These are phyloP conservation scores for Echria macrotheca DNA, from an alignment of 495 filamentous ascomycete species.

Conservation along the genomic window DNA sequence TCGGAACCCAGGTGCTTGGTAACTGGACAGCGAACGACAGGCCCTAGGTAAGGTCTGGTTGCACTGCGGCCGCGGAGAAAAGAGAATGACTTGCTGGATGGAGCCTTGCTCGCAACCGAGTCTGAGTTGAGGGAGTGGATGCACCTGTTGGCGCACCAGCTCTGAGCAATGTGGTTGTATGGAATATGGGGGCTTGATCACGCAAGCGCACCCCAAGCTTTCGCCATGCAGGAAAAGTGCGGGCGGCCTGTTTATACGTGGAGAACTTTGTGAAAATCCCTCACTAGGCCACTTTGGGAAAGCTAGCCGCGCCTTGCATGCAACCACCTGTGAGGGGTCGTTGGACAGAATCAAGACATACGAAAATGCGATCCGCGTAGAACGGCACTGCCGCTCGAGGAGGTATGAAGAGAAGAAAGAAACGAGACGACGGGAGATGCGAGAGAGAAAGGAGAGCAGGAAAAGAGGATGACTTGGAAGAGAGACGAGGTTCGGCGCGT, in stretches of 20 bases:
- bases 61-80: too few relatives aligned
- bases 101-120: too few relatives aligned
- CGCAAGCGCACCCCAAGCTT: slow-evolving; percentile 19
- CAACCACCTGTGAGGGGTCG: background rate
- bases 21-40: too few relatives aligned
- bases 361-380: background rate
- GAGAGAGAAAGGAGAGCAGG: background rate
- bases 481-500: too few relatives aligned
- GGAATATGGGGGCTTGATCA: slow-evolving; percentile 12
- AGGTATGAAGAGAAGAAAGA: background rate
- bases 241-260: slow-evolving; percentile 10
- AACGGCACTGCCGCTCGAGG: background rate
- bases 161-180: background rate
- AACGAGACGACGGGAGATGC: background rate
- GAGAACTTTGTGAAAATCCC: slow-evolving; percentile 3
- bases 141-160: too few relatives aligned
- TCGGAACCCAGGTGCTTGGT: too few relatives aligned
- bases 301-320: background rate
- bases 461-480: background rate
- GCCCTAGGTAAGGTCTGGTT: too few relatives aligned
- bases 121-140: too few relatives aligned
- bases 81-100: too few relatives aligned
- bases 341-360: background rate
- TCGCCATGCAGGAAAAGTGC: slow-evolving; percentile 18
- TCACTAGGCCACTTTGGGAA: slow-evolving; percentile 1